These are phyloP conservation scores for Candida multigemmis DNA, from an alignment of 805 yeast genomes.

Conservation along the genomic window DNA sequence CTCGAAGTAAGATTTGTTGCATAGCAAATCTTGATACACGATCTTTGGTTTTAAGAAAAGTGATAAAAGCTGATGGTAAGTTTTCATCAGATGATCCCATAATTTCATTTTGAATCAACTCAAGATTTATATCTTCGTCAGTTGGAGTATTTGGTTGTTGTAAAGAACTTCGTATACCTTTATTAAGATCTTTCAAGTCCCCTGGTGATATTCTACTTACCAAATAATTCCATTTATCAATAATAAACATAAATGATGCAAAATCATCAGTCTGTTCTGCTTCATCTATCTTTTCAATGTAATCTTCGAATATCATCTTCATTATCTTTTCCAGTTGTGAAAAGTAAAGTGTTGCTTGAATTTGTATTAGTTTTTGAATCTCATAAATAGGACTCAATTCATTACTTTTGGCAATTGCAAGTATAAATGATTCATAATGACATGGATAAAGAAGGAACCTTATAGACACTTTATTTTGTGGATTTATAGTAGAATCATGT, in stretches of 20 bases:
- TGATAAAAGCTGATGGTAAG: too few species aligned
- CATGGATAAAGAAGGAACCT: conserved; percentile 33
- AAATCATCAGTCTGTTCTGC: conserved; percentile 25
- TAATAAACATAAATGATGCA: conserved; percentile 21
- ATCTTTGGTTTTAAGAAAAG: conserved; percentile 9
- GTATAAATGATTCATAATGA: conserved; percentile 39
- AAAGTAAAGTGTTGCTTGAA: conserved; percentile 31
- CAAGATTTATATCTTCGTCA: conserved; percentile 11
- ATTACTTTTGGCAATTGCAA: conserved; percentile 44
- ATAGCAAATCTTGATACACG: conserved; percentile 29
- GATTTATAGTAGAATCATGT: conserved; percentile 11
- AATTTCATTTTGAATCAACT: conserved; percentile 10
- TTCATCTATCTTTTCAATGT: conserved; percentile 19
- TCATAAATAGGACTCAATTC: conserved; percentile 59
- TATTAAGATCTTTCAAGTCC: conserved; percentile 12
- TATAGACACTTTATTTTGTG: conserved; percentile 18
- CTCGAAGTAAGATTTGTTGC: conserved; percentile 64
- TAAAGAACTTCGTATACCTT: conserved; percentile 8
- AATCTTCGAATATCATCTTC: conserved; percentile 22
- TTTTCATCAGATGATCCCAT: too few species aligned
- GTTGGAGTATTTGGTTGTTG: conserved; percentile 7
- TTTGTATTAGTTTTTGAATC: conserved; percentile 38
- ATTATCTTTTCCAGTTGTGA: conserved; percentile 24
- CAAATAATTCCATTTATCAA: conserved; percentile 33
- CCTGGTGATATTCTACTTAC: conserved; percentile 29